Percentiles rank a stretch among this genome's conserved stretches.
Conservation (phyloP, 192 early-diverging fungal species). For the Podila clonocystis region DNA sequence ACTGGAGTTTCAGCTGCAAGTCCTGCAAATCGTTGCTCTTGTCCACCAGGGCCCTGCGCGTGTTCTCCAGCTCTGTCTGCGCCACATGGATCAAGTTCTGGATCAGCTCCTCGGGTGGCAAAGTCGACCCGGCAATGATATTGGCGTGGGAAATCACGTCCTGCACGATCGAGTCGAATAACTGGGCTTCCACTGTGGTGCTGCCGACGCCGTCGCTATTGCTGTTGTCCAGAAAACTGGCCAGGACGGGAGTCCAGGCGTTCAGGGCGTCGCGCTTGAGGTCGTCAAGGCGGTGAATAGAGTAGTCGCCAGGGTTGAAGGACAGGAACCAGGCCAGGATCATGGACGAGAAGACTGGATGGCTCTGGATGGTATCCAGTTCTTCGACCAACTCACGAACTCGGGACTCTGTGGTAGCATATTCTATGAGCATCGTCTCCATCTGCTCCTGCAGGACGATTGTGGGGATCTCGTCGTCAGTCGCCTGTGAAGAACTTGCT, state of each 20-base stretch:
- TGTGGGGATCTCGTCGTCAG: slow-evolving; percentile 45
- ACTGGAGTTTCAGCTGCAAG: slow-evolving; percentile 32
- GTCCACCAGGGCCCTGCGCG: slow-evolving; percentile 20
- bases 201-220: slow-evolving; percentile 1
- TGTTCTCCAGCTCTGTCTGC: slow-evolving; percentile 20
- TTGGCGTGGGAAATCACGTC: slow-evolving; percentile 42
- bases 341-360: slow-evolving; percentile 38
- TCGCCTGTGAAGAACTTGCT: background rate
- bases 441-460: slow-evolving; percentile 48
- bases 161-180: slow-evolving; percentile 38
- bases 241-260: slow-evolving; percentile 32
- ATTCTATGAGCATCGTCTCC: slow-evolving; percentile 38
- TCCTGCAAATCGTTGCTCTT: slow-evolving; percentile 36
- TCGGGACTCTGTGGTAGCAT: slow-evolving; percentile 26
- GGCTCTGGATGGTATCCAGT: slow-evolving; percentile 42
- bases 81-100: slow-evolving; percentile 33
- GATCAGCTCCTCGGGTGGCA: slow-evolving; percentile 25
- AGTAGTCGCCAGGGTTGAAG: slow-evolving; percentile 32
- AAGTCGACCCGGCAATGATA: slow-evolving; percentile 36
- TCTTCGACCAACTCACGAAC: slow-evolving; percentile 39
- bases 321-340: slow-evolving; percentile 40
- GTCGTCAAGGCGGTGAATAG: slow-evolving; percentile 15
- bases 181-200: slow-evolving; percentile 18
- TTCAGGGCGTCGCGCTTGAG: slow-evolving; percentile 33
- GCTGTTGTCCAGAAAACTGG: slow-evolving; percentile 9